phyloP scores from a whole-genome alignment of 1,139 yeast genomes.

The Pichia sp. region DNA sequence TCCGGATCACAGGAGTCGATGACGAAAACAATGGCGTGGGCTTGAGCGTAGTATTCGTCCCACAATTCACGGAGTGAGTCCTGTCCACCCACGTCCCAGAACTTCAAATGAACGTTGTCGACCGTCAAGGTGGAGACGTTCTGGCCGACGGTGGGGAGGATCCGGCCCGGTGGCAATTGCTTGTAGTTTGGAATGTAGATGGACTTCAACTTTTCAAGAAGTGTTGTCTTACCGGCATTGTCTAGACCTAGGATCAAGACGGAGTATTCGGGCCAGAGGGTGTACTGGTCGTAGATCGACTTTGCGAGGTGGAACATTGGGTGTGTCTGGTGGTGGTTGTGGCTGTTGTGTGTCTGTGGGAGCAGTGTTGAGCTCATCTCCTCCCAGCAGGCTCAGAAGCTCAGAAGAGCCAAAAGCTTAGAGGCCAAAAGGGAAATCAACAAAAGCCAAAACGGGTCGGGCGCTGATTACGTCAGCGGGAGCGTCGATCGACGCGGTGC shows the following conservation, averaged over 20 bases:
- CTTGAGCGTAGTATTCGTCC: conserved; percentile 79
- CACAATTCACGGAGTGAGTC: conserved; percentile 77
- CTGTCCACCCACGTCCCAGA: conserved; percentile 99
- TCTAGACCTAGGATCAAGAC: conserved; percentile 86
- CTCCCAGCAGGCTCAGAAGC: too few species aligned
- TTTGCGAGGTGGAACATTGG: conserved; percentile 65
- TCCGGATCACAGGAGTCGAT: conserved; percentile 89
- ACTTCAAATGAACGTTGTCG: conserved; percentile 48
- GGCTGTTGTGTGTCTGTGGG: background rate
- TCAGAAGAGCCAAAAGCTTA: too few species aligned
- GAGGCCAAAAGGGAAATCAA: too few species aligned
- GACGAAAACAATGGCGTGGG: conserved; percentile 90
- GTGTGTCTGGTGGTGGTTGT: background rate
- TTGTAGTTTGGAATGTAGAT: conserved; percentile 43
- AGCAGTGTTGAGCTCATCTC: background rate
- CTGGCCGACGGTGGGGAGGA: conserved; percentile 76
- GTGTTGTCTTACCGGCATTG: conserved; percentile 94
- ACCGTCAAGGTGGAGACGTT: conserved; percentile 40
- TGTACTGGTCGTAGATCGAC: conserved; percentile 56
- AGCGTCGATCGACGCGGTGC: too few species aligned
- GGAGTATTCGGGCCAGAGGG: conserved; percentile 63
- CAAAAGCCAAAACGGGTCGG: too few species aligned
- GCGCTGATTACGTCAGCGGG: too few species aligned
- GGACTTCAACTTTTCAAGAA: conserved; percentile 61
- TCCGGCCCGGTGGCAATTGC: conserved; percentile 46